These are phyloP conservation scores for Cynanchum wilfordii DNA, from an alignment of 257 asterid genomes.

Conservation along the genomic window DNA sequence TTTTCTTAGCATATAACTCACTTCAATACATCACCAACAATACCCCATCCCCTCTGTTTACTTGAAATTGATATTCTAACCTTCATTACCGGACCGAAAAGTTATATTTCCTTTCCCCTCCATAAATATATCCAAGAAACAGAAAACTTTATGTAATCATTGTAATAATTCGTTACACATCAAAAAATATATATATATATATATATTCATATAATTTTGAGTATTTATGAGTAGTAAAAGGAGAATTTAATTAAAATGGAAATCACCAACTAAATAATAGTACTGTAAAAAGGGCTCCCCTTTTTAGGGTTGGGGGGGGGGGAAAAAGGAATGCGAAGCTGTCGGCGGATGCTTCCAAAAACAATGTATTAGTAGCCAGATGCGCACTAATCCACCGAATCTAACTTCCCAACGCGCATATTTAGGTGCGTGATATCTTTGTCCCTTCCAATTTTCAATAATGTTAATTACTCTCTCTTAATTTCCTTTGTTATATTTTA, in stretches of 20 bases:
- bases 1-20: background rate
- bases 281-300: background rate
- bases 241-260: no score
- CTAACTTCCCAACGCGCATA: background rate
- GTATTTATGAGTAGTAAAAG: no score
- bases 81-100: constrained; percentile 4
- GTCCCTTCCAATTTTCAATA: background rate
- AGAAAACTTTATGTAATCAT: no score
- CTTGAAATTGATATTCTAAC: constrained; percentile 14
- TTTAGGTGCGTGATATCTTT: background rate
- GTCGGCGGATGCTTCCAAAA: constrained; percentile 11
- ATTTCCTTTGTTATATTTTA: no score
- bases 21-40: background rate
- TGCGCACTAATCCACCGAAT: background rate
- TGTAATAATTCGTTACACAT: no score
- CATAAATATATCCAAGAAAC: no score
- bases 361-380: background rate
- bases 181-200: no score
- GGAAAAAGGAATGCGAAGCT: background rate
- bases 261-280: background rate
- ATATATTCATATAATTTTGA: no score
- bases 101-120: no score
- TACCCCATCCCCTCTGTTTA: background rate
- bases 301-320: background rate
- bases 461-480: no score